Conservation (phyloP, 805 yeast genomes). For the Saccharomycopsis sp. region DNA sequence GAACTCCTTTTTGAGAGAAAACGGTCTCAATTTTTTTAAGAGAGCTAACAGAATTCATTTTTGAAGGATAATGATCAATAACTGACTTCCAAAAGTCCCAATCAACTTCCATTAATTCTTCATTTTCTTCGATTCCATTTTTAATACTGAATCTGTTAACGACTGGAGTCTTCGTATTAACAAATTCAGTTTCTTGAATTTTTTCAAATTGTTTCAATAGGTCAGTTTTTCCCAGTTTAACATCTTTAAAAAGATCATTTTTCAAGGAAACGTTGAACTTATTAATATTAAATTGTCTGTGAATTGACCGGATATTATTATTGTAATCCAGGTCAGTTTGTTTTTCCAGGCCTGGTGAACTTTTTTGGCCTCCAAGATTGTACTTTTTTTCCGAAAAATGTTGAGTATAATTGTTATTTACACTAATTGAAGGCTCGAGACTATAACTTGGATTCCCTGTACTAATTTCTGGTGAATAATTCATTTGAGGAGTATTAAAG, state of each 20-base stretch:
- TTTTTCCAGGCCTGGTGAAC: not conserved
- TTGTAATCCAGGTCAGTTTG: slow-evolving; percentile 8
- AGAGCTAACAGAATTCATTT: slow-evolving; percentile 13
- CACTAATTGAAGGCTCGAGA: slow-evolving; percentile 3
- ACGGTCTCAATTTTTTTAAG: slow-evolving; percentile 11
- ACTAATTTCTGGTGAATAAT: slow-evolving; percentile 12
- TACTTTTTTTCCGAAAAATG: slow-evolving; percentile 4
- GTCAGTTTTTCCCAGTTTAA: slow-evolving; percentile 12
- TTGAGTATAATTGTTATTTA: not conserved
- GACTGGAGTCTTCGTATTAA: slow-evolving; percentile 11
- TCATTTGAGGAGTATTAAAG: slow-evolving; percentile 17
- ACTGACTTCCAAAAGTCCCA: slow-evolving; percentile 17
- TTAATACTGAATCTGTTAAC: slow-evolving; percentile 8
- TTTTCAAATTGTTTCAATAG: slow-evolving; percentile 10
- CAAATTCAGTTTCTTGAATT: slow-evolving; percentile 5
- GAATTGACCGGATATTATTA: slow-evolving; percentile 12
- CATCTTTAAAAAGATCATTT: slow-evolving; percentile 15
- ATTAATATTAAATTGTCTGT: slow-evolving; percentile 17
- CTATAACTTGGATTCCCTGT: slow-evolving; percentile 2
- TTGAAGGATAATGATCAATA: slow-evolving; percentile 14
- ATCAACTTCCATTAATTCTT: slow-evolving; percentile 2
- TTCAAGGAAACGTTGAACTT: slow-evolving; percentile 17
- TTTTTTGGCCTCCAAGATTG: slow-evolving; percentile 1
- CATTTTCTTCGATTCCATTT: no score
- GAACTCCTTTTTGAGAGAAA: slow-evolving; percentile 10